These are phyloP conservation scores for Salvia rosmarinus DNA, from an alignment of 257 asterid genomes.

Conservation along the genomic window DNA sequence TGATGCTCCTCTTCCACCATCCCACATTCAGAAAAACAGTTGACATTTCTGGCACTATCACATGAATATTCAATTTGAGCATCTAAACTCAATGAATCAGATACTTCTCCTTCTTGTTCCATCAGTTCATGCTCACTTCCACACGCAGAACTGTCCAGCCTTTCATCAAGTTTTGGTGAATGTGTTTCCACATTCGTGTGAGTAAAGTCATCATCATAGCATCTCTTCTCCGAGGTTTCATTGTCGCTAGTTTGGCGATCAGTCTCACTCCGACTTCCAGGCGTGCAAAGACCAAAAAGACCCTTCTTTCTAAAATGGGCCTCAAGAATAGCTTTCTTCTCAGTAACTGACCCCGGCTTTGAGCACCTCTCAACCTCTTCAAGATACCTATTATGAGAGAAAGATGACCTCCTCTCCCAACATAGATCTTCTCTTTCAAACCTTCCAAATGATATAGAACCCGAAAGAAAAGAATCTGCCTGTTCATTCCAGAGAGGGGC, in stretches of 20 bases:
- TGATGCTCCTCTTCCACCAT: slow-evolving; percentile 30
- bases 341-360: slow-evolving; percentile 80
- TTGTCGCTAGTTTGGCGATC: slow-evolving; percentile 47
- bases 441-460: slow-evolving; percentile 86
- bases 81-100: slow-evolving; percentile 27
- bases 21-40: slow-evolving; percentile 31
- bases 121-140: slow-evolving; percentile 32
- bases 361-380: slow-evolving; percentile 90
- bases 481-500: slow-evolving; percentile 39
- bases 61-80: slow-evolving; percentile 33
- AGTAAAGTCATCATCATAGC: slow-evolving; percentile 38
- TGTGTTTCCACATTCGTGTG: no score
- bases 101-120: slow-evolving; percentile 22
- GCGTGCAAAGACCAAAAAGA: slow-evolving; percentile 44
- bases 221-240: slow-evolving; percentile 39
- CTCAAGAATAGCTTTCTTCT: slow-evolving; percentile 85
- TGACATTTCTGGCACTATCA: slow-evolving; percentile 3
- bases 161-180: slow-evolving; percentile 40
- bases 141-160: slow-evolving; percentile 28
- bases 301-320: slow-evolving; percentile 72
- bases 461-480: slow-evolving; percentile 67
- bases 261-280: slow-evolving; percentile 42
- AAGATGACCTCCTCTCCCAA: slow-evolving; percentile 93
- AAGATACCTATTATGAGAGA: slow-evolving; percentile 78
- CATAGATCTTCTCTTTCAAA: slow-evolving; percentile 70